Base-by-base conservation (phyloP, 805 yeast species). In the Isabelozyma gotoi region DNA sequence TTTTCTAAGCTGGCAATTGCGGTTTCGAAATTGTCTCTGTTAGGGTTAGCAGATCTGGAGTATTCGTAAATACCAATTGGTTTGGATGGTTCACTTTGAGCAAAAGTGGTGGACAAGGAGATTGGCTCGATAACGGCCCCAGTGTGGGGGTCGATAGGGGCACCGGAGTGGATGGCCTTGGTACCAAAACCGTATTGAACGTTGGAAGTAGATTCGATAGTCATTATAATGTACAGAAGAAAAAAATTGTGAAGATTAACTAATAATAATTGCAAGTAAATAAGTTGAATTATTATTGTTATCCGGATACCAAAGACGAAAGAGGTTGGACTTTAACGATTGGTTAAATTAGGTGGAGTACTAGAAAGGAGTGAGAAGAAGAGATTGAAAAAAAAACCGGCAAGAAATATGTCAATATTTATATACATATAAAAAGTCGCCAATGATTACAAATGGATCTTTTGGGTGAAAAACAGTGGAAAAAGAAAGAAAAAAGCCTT, bases 121-220 rank as follows among this genome's bases (percentile, higher is more conserved):
- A 88, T 84, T 47, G 96, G 85, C 48, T 85, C 85, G 51, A 88
- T 88, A 47, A 88, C 96, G 19, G 96, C 94, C 47, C 96, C 96
- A 45, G 94, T 88, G 49, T 65, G 62, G 36, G 83, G 78, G 57
- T 84, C 89, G 50, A 81, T 81, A 34, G 74, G 76, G 14, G 90
- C 77, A 51, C 96, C 96, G 21, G 86, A 85, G 67, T 88, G 96
- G 55, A 88, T 85, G 44, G 96, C 96, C 57, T 75, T 76, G 42
- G 96, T 88, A 46, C 85, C 91, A 60, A 88, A 88, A 12, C 75
- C 76, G 65, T 59, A 69, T 44, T 61, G 51, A 19, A 54, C 32
- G 20, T 15, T 34, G n/a, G 17, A 8, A 16, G 50, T 33, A 4
- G 55, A 48, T 47, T 68, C 70, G 51, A 67, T 66, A 35, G 78